Evolutionary conservation across 1,284 basidiomycete genomes (phyloP).

Genomic region (Rhizoctonia solani): DNA sequence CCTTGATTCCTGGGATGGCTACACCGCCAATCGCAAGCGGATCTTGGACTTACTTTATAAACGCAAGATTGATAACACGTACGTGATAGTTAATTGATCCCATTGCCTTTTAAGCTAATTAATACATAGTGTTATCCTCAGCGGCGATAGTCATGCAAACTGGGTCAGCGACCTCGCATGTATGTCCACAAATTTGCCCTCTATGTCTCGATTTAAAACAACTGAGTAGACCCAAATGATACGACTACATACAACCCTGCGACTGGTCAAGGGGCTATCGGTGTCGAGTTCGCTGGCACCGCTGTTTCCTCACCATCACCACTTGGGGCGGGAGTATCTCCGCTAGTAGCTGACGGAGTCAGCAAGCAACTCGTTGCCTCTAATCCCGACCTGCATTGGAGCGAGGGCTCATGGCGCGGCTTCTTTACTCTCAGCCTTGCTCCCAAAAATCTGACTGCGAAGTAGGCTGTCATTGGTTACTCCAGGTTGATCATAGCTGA

Average conservation of each 20-base stretch:
- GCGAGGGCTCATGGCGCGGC: conserved; percentile 64
- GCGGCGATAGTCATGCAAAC: conserved; percentile 69
- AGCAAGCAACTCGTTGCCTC: conserved; percentile 51
- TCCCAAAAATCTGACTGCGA: conserved; percentile 54
- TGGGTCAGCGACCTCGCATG: conserved; percentile 63
- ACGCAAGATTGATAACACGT: conserved; percentile 60
- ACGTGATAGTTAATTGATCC: background rate
- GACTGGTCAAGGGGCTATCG: conserved; percentile 60
- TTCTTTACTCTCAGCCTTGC: conserved; percentile 62
- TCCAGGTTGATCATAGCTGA: background rate
- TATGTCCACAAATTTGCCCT: conserved; percentile 44
- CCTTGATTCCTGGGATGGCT: conserved; percentile 68
- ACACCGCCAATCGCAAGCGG: conserved; percentile 60
- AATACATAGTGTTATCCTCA: conserved; percentile 51
- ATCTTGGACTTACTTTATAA: conserved; percentile 59
- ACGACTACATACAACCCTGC: conserved; percentile 58
- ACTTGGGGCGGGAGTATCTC: conserved; percentile 54
- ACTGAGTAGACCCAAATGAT: conserved; percentile 52
- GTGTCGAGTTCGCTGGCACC: conserved; percentile 69
- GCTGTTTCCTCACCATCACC: conserved; percentile 61
- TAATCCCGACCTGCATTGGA: conserved; percentile 65
- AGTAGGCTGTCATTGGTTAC: conserved; percentile 47
- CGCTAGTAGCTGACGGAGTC: conserved; percentile 51
- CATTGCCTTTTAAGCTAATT: background rate
- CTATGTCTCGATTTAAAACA: conserved; percentile 5